Base-by-base conservation (phyloP, 2,329 filamentous ascomycete species). In the Ciborinia camelliae region DNA sequence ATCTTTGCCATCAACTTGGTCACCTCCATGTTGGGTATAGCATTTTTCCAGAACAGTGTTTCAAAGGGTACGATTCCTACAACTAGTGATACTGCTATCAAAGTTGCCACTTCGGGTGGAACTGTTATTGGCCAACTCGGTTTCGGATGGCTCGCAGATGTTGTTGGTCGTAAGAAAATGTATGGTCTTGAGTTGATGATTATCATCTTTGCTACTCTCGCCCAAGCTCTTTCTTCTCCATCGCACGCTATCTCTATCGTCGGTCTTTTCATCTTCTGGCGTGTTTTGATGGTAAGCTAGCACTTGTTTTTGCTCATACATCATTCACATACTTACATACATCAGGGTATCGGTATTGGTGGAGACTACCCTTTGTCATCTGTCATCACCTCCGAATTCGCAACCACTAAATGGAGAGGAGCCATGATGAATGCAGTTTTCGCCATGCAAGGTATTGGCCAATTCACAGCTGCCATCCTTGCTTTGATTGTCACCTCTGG, bases 351-450 rank as follows among this genome's bases (percentile, higher is more conserved):
- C 54, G 87, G 87, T 68, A 89, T 90, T 52, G 88, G 89, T 73
- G 89, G 89, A 71, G 91, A 95, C 73, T 95, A 94, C 74, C 91
- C 91, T 7, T 81, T 96, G 10, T 91, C 88, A 55, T 90, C 88
- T 28, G 90, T 94, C 69, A 95, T 95, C 72, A 94, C 91, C 7
- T 92, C 91, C 6, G 91, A 95, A 80, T 95, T 95, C 73, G 90
- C 91, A 14, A 93, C 89, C 4, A 94, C 90, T 62, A 92, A 89
- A 77, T 93, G 90, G 87, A 81, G 91, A 76, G 91, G 90, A 70
- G 90, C 90, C 69, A 95, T 95, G 88, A 93, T 96, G 88, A 90
- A 86, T 41, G 83, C 90, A 20, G 91, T 95, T 62, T 95, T 95
- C 73, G 90, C 90, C 70, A 94, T 93, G 90, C 91, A 96, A 76